These are phyloP conservation scores for Emmonsiellopsis sp. DNA, from an alignment of 2,329 filamentous ascomycete genomes.

Conservation along the genomic window DNA sequence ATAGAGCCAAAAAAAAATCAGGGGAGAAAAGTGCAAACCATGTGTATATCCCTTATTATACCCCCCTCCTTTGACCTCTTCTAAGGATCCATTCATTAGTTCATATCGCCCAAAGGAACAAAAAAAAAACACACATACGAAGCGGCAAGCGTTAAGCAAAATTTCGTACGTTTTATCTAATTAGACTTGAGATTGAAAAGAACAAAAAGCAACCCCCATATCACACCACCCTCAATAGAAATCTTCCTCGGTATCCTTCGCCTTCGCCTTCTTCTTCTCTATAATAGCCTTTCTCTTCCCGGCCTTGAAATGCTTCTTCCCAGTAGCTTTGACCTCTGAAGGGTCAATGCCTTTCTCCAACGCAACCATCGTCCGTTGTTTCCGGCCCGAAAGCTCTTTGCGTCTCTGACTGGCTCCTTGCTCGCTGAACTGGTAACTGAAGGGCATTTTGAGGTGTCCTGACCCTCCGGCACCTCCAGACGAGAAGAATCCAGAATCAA, in stretches of 20 bases:
- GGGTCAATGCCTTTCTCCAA: slow-evolving; percentile 78
- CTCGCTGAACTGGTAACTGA: slow-evolving; percentile 81
- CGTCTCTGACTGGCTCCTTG: slow-evolving; percentile 61
- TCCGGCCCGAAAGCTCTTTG: slow-evolving; percentile 72
- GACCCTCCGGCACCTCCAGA: slow-evolving; percentile 48
- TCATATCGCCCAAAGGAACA: too few species aligned
- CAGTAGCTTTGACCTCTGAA: slow-evolving; percentile 57
- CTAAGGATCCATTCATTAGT: too few species aligned
- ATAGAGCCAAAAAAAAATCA: too few species aligned
- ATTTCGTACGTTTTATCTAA: too few species aligned
- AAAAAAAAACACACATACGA: too few species aligned
- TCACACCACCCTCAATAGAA: slow-evolving; percentile 3
- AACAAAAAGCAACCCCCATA: not conserved
- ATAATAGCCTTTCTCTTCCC: slow-evolving; percentile 28
- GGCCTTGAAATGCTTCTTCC: slow-evolving; percentile 70
- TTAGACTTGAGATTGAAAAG: not conserved
- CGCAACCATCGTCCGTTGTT: slow-evolving; percentile 68
- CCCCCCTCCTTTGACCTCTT: too few species aligned
- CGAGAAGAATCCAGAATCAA: slow-evolving; percentile 89
- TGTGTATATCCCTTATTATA: too few species aligned
- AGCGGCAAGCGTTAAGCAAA: too few species aligned
- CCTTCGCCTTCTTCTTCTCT: slow-evolving; percentile 21
- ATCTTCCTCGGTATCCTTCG: slow-evolving; percentile 10
- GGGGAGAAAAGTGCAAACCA: too few species aligned
- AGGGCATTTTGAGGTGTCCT: slow-evolving; percentile 67